Base-by-base conservation (phyloP, 2,329 filamentous ascomycete genomes). In the Cercospora sojina region DNA sequence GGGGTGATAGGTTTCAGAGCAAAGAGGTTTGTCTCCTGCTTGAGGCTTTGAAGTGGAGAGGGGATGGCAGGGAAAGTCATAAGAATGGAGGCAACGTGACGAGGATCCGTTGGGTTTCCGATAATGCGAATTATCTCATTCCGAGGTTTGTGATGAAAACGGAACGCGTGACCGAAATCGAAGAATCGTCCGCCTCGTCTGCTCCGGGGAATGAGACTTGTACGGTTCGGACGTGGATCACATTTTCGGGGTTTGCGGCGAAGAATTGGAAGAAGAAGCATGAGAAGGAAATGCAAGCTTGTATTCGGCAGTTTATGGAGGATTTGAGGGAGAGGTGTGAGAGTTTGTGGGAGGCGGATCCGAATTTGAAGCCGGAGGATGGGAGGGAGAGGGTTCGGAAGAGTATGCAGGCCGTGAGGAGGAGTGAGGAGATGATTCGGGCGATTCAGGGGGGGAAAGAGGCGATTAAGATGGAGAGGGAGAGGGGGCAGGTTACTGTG, bases 121-220 rank as follows among this genome's bases (percentile, higher is more conserved):
- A 77, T 60, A 76, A 77, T 60, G 73, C 73, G 8, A 70, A 67
- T 25, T 65, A 69, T 6, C 61, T 74, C 23, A 64, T 77, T 9
- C 75, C 76, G 0, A 69, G 69, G 1, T 76, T 75, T 49, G 31
- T 84, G 18, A 64, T 84, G 61, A 76, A 73, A 59, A 78, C 79
- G 31, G 81, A 84, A 70, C 74, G 82, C 10, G 80, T 82, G n/a
- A 82, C 83, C 68, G 82, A 84, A 74, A 74, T 84, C 38, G 73
- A 74, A 20, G 80, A 80, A 64, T 32, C 53, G 3, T 35, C 53
- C 8, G 18, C 53, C 10, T 2, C 23, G 0, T n/a, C 51, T n/a
- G 16, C 51, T 18, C 23, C 12, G 6, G 76, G 76, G 35, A 74
- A 75, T 7, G 67, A 66, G 73, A 68, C 59, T 73, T 79, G 74